Conservation (phyloP, 768 basidiomycete species). For the Candolleomyces eurysporus region DNA sequence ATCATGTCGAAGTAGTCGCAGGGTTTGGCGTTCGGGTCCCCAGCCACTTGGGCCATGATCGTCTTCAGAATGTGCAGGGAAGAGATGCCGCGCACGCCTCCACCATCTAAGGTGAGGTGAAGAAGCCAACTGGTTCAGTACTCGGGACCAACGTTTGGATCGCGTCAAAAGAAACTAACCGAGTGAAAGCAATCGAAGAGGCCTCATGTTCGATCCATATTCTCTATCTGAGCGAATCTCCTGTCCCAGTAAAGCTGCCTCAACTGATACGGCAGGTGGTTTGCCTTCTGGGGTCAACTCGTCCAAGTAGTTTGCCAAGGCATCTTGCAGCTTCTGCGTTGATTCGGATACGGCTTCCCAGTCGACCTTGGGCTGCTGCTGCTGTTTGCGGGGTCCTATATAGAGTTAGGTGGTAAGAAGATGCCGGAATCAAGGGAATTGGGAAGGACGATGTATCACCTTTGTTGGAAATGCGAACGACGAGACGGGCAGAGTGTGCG, state of each 20-base stretch:
- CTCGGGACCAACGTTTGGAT: too few species aligned
- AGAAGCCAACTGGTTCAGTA: too few species aligned
- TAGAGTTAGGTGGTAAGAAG: background rate
- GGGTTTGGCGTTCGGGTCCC: slow-evolving; percentile 21
- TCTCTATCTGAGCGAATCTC: slow-evolving; percentile 23
- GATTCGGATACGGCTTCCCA: slow-evolving; percentile 12
- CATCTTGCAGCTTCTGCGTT: slow-evolving; percentile 16
- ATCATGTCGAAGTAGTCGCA: slow-evolving; percentile 36
- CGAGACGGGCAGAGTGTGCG: slow-evolving; percentile 23
- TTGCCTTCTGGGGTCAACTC: slow-evolving; percentile 16
- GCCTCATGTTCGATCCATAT: slow-evolving; percentile 16
- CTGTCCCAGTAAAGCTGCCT: slow-evolving; percentile 21
- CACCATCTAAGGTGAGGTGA: slow-evolving; percentile 23
- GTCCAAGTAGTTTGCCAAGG: slow-evolving; percentile 19
- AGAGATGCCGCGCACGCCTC: slow-evolving; percentile 34
- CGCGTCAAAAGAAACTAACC: slow-evolving; percentile 15
- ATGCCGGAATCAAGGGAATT: background rate
- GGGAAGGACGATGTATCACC: slow-evolving; percentile 6
- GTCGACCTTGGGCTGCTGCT: slow-evolving; percentile 11
- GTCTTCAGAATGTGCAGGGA: slow-evolving; percentile 27
- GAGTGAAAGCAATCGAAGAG: slow-evolving; percentile 26
- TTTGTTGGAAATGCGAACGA: slow-evolving; percentile 25
- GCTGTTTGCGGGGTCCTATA: slow-evolving; percentile 6
- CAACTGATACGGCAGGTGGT: slow-evolving; percentile 22
- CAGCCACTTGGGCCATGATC: slow-evolving; percentile 26